Evolutionary conservation across 2,329 filamentous ascomycete species (phyloP), one percentile per base, ranked within the genome.

Genomic region (Alternaria incomplexa): DNA sequence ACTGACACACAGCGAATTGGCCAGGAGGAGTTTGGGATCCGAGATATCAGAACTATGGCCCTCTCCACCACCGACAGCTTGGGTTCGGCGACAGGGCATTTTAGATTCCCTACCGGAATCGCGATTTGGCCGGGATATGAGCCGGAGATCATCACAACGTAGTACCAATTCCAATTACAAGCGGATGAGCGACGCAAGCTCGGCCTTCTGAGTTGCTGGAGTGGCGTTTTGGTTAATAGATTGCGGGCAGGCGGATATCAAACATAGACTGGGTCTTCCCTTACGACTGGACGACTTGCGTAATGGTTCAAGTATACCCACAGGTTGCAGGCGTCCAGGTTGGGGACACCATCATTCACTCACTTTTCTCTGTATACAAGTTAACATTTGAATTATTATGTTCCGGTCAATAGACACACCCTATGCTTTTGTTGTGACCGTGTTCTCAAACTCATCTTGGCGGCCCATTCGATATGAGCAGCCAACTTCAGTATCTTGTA

Each of bases 1-100:
- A 9, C 56, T 76, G 17, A 77, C 73, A 58, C 70, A 69, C n/a
- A 72, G 70, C 12, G 67, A 73, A 36, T 74, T 74, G 9, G 48
- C 66, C 43, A 71, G 65, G 47, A 61, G 62, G 44, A 71, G 67
- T 40, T n/a, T 69, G 22, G 71, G 66, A 22, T 44, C 65, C 12
- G 68, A 68, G 3, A 51, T 71, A 10, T 65, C 64, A 28, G 61
- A 64, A 25, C 51, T 68, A 5, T 73, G 69, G 69, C 69, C 68
- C 23, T 58, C 63, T 20, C 66, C 70, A 36, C 69, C 70, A 6
- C 60, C 68, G 12, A 60, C 57, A 23, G 63, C 56, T 11, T 63
- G 66, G 62, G 43, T 65, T 17, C 62, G 57, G 46, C 61, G 61
- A n/a, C 45, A 46, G 6, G 55, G 54, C 30, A 44, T 54, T 15